Base-by-base conservation (phyloP, 768 basidiomycete species). In the Rhodotorula diobovata region DNA sequence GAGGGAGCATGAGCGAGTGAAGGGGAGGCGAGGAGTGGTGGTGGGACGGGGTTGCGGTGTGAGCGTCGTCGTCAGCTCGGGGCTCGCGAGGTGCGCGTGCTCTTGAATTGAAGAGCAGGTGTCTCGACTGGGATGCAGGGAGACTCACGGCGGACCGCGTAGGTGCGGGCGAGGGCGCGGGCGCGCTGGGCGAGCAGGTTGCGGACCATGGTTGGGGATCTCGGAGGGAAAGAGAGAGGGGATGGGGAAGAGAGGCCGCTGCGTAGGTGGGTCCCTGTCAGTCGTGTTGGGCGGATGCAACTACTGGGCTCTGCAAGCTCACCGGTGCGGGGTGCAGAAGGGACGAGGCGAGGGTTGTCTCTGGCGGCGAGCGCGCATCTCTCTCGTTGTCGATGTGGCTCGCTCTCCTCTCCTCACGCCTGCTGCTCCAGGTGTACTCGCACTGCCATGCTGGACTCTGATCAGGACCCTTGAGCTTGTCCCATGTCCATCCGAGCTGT, bases 121-220 rank as follows among this genome's bases (percentile, higher is more conserved):
- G 16, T 8, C 11, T 1, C 6, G 0, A 15, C 25, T 1, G 35
- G n/a, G 32, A 23, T 20, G 0, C 4, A 16, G n/a, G 30, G 5
- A 21, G 28, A 63, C 68, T 30, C 39, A 71, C 70, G 70, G 59
- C 70, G 70, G 45, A 66, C 34, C 21, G 56, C 68, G 28, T 45
- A 30, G 30, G 21, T 20, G 35, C 51, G 48, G 34, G 35, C 46
- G 30, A 34, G 30, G 18, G 60, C 63, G 32, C 68, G 59, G n/a
- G 62, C 62, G 39, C 50, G 51, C 51, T 63, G 62, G 8, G 37
- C 37, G 62, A 54, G 15, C 39, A 63, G 62, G 51, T 25, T 30
- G 51, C 62, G 62, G 35, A 63, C 20, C 60, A 35, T 61, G n/a
- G 41, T 59, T 25, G 58, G 58, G 58, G 41, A 43, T 23, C 34